Percentiles rank a stretch among this genome's conserved stretches.
These are phyloP conservation scores for Pascua guehoae DNA, from an alignment of 1,284 basidiomycete genomes.

Conservation along the genomic window DNA sequence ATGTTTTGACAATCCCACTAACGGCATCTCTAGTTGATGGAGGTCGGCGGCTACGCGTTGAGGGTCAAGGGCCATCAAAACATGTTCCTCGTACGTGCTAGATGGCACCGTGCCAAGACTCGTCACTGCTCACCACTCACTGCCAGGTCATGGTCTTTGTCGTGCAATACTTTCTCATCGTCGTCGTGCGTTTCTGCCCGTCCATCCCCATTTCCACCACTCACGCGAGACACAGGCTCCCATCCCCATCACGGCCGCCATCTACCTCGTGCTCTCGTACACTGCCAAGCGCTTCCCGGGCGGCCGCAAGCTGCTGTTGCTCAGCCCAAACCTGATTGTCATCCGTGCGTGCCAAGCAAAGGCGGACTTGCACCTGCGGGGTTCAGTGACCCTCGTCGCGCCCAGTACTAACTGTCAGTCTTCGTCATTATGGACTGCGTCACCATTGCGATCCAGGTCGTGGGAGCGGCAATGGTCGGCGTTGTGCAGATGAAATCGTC, in stretches of 20 bases:
- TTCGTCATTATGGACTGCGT: constrained; percentile 47
- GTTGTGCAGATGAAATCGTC: constrained; percentile 40
- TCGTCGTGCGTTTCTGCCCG: constrained; percentile 35
- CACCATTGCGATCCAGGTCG: constrained; percentile 44
- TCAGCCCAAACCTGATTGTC: constrained; percentile 35
- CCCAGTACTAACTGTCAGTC: constrained; percentile 15
- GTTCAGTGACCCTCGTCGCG: too few relatives aligned
- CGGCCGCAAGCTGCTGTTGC: constrained; percentile 25
- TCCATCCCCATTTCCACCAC: too few relatives aligned
- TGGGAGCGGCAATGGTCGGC: constrained; percentile 51
- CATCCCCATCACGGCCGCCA: constrained; percentile 47
- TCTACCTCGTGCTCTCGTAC: constrained; percentile 43
- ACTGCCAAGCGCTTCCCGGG: constrained; percentile 26
- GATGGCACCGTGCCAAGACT: background rate
- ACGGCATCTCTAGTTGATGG: constrained; percentile 26
- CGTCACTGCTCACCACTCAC: background rate
- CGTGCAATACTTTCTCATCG: constrained; percentile 50
- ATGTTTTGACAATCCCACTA: background rate
- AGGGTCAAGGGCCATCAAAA: constrained; percentile 24
- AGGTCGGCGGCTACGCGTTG: constrained; percentile 36
- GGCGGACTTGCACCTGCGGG: too few relatives aligned
- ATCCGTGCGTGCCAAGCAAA: constrained; percentile 22
- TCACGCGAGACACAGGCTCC: constrained; percentile 33
- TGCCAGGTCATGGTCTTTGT: constrained; percentile 23
- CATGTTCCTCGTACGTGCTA: constrained; percentile 20